Evolutionary conservation across 2,329 filamentous ascomycete species (phyloP).

Genomic region (Pyrenochaeta sp.): DNA sequence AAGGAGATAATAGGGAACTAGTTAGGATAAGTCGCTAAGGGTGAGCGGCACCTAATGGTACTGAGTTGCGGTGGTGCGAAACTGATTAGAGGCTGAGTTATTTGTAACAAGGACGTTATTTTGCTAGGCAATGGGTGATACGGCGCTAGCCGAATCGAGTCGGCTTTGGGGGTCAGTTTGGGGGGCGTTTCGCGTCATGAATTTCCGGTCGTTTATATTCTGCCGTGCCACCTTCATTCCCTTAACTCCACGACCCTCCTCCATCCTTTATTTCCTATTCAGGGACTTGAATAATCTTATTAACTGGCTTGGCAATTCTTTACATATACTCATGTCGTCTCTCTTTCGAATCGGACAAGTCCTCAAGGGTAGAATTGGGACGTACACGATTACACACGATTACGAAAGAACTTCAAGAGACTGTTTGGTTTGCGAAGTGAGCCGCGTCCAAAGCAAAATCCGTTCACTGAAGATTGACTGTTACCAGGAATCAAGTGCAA

Average conservation of each 20-base stretch:
- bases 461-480: background rate
- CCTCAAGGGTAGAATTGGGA: conserved; percentile 16
- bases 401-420: conserved; percentile 23
- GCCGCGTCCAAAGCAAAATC: background rate
- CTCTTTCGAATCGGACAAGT: conserved; percentile 24
- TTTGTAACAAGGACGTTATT: background rate
- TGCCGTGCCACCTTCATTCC: no score
- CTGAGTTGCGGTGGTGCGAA: background rate
- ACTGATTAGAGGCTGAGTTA: background rate
- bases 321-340: background rate
- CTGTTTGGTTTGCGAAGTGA: conserved; percentile 30
- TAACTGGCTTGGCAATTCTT: no score
- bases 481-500: conserved; percentile 10
- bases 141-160: background rate
- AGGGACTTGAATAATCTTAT: no score
- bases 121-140: background rate
- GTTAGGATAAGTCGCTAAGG: background rate
- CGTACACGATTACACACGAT: conserved; percentile 25
- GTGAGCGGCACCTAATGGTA: background rate
- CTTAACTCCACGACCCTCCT: no score
- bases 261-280: no score
- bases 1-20: background rate
- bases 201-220: no score
- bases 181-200: no score
- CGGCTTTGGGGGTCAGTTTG: background rate